Percentiles rank a stretch among this genome's conserved stretches.
Evolutionary conservation across 1,284 basidiomycete genomes (phyloP).

Genomic region (Pholiota adiposa): DNA sequence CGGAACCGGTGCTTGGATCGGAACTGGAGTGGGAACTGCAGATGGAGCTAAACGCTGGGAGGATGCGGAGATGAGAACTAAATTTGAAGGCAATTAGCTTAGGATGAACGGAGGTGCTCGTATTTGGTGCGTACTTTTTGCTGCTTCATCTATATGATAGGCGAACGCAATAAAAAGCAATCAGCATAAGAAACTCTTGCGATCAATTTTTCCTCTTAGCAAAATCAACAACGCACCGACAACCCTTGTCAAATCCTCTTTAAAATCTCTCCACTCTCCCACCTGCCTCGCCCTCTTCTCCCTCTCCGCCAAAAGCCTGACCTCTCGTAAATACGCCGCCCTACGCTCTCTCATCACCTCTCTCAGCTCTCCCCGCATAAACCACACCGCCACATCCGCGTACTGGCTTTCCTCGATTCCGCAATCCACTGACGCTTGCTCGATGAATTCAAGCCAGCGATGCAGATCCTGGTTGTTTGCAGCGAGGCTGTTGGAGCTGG

Average conservation of each 20-base stretch:
- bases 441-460: conserved; percentile 27
- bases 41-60: background rate
- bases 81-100: too few species aligned
- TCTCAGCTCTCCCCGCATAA: conserved; percentile 27
- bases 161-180: background rate
- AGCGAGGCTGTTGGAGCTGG: background rate
- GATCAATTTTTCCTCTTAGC: background rate
- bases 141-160: conserved; percentile 21
- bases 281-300: conserved; percentile 14
- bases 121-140: conserved; percentile 24
- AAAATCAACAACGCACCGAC: conserved; percentile 22
- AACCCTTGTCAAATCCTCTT: conserved; percentile 25
- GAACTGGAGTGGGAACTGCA: background rate
- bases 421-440: conserved; percentile 23
- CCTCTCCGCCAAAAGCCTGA: conserved; percentile 12
- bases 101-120: too few species aligned
- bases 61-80: conserved; percentile 8
- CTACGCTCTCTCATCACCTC: conserved; percentile 26
- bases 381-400: conserved; percentile 28
- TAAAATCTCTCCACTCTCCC: conserved; percentile 28
- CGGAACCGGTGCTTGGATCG: conserved; percentile 10
- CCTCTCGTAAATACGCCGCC: conserved; percentile 21
- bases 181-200: background rate
- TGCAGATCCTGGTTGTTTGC: conserved; percentile 18
- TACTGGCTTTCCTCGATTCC: conserved; percentile 22